These are phyloP conservation scores for Paecilomyces formosus DNA, from an alignment of 2,329 filamentous ascomycete species.

Conservation along the genomic window DNA sequence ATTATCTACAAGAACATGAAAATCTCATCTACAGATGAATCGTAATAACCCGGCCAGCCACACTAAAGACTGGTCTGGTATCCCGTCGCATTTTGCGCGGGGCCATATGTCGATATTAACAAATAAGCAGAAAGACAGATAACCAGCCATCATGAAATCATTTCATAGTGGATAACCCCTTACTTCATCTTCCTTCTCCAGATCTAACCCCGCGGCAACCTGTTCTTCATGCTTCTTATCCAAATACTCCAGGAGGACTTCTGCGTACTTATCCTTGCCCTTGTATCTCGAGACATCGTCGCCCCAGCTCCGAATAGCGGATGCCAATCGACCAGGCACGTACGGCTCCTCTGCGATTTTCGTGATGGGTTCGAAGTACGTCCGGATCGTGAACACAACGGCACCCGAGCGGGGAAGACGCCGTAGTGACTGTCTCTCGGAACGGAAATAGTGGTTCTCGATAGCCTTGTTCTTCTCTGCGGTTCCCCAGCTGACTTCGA, in stretches of 20 bases:
- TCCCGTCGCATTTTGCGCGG: too few species aligned
- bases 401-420: constrained; percentile 52
- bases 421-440: constrained; percentile 64
- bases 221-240: constrained; percentile 69
- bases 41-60: too few species aligned
- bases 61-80: too few species aligned
- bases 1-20: too few species aligned
- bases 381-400: constrained; percentile 68
- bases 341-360: constrained; percentile 64
- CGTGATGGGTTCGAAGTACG: constrained; percentile 67
- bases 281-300: constrained; percentile 72
- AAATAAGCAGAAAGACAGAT: background rate
- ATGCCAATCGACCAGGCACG: constrained; percentile 70
- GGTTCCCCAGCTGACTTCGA: constrained; percentile 62
- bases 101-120: too few species aligned
- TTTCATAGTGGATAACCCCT: constrained; percentile 53
- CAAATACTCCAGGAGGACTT: constrained; percentile 68
- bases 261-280: constrained; percentile 65
- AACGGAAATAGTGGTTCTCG: constrained; percentile 67
- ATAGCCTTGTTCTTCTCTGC: constrained; percentile 68
- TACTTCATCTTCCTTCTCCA: constrained; percentile 53
- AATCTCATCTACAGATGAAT: too few species aligned
- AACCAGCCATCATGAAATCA: background rate
- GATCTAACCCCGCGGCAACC: constrained; percentile 56
- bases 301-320: constrained; percentile 73